Conservation (phyloP, 1,284 basidiomycete genomes). For the Ustilago vetiveriae region DNA sequence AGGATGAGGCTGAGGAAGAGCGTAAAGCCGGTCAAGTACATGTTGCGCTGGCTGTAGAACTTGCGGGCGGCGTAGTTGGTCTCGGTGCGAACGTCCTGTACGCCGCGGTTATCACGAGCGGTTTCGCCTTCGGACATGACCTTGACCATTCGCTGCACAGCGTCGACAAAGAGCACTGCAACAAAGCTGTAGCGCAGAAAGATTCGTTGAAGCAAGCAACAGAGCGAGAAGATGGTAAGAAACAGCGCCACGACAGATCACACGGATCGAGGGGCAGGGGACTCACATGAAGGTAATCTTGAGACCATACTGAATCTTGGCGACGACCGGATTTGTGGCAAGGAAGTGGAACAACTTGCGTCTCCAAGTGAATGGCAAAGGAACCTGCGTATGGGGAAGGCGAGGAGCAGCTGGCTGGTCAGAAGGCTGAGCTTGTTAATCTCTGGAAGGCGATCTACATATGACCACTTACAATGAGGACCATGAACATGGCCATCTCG, state of each 20-base stretch:
- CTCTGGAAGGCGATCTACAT: too few species aligned
- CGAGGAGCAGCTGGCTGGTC: neutral
- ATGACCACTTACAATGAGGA: conserved; percentile 63
- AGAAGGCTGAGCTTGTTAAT: neutral
- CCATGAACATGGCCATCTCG: conserved; percentile 66
- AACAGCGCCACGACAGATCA: too few species aligned
- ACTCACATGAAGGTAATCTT: conserved; percentile 94
- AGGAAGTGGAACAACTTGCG: conserved; percentile 81
- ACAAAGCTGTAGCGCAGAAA: conserved; percentile 78
- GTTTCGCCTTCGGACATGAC: conserved; percentile 80
- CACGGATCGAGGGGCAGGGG: too few species aligned
- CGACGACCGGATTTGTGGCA: conserved; percentile 68
- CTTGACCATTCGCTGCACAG: conserved; percentile 90
- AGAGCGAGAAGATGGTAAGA: too few species aligned
- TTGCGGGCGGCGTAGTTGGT: conserved; percentile 84
- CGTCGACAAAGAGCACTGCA: conserved; percentile 82
- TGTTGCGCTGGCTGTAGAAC: conserved; percentile 80
- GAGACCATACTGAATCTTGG: conserved; percentile 73
- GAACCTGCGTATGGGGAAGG: conserved; percentile 66
- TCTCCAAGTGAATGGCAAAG: conserved; percentile 78
- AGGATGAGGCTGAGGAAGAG: conserved; percentile 84
- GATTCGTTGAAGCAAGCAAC: too few species aligned
- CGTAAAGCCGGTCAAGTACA: conserved; percentile 81
- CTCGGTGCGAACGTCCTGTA: conserved; percentile 79
- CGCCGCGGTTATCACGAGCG: conserved; percentile 74